Evolutionary conservation across 345 rosid genomes (phyloP).

Genomic region (Brassica carinata): DNA sequence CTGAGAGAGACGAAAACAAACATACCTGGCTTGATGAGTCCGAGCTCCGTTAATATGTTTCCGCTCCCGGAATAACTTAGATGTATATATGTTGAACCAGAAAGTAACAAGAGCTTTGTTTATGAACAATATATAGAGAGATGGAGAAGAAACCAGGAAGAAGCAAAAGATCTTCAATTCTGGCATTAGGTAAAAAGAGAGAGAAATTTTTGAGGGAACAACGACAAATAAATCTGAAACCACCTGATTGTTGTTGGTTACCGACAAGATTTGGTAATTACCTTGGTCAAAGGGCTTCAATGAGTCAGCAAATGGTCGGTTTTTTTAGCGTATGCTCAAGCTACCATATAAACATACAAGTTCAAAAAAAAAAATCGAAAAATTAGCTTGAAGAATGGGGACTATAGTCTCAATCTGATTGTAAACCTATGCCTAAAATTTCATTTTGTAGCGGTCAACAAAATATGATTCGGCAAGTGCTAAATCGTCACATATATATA

Average conservation of each 20-base stretch:
- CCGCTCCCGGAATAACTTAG: neutral
- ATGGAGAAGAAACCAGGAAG: neutral
- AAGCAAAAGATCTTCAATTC: conserved; percentile 12
- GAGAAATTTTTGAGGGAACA: neutral
- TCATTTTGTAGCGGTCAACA: neutral
- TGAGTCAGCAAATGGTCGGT: conserved; percentile 13
- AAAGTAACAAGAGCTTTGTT: neutral
- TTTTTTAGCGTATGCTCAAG: neutral
- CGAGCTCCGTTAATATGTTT: neutral
- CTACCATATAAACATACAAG: neutral
- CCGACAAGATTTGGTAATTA: conserved; percentile 28
- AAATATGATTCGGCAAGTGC: neutral
- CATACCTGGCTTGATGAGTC: neutral
- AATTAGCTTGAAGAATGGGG: neutral
- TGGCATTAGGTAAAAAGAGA: conserved; percentile 10
- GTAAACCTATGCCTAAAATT: neutral
- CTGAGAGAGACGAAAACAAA: neutral
- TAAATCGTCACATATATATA: neutral
- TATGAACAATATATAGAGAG: neutral
- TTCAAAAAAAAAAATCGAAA: neutral
- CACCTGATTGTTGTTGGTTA: conserved; percentile 20
- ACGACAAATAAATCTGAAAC: conserved; percentile 1
- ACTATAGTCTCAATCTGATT: neutral
- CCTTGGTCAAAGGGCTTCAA: conserved; percentile 27
- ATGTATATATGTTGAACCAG: conserved; percentile 2